Percentiles rank a stretch among this genome's conserved stretches.
Evolutionary conservation across 73 alveolate species (phyloP).

Genomic region (Durusdinium trenchii): DNA sequence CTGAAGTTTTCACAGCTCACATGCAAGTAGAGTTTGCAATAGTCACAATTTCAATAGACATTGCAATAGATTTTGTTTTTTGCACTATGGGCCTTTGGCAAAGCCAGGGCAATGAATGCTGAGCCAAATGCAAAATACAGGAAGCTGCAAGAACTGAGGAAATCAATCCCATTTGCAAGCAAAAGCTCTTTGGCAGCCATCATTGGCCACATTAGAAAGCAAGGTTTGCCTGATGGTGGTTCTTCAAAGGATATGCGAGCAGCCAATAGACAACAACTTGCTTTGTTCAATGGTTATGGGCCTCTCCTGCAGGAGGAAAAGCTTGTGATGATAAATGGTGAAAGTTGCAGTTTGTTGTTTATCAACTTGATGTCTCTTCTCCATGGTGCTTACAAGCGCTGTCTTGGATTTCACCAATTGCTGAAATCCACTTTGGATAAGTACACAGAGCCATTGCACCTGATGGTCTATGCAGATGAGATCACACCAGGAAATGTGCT

Average conservation of each 20-base stretch:
- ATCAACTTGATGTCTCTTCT: background rate
- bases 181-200: background rate
- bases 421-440: background rate
- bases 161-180: background rate
- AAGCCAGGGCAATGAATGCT: no score
- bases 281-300: background rate
- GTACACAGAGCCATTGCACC: background rate
- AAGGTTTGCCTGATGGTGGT: background rate
- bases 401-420: background rate
- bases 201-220: background rate
- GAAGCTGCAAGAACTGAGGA: background rate
- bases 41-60: no score
- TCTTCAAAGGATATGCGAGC: background rate
- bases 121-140: no score
- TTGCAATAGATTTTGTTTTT: no score
- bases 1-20: no score
- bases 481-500: slow-evolving; percentile 1
- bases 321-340: background rate
- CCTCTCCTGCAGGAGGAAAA: background rate
- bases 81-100: no score
- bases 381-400: slow-evolving; percentile 13
- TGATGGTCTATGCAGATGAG: background rate
- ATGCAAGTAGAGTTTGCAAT: no score
- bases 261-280: background rate
- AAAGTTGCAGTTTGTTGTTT: background rate